Evolutionary conservation across 169 alveolate genomes (phyloP), one percentile per base, ranked within the genome.

Genomic region (Theileria orientalis): DNA sequence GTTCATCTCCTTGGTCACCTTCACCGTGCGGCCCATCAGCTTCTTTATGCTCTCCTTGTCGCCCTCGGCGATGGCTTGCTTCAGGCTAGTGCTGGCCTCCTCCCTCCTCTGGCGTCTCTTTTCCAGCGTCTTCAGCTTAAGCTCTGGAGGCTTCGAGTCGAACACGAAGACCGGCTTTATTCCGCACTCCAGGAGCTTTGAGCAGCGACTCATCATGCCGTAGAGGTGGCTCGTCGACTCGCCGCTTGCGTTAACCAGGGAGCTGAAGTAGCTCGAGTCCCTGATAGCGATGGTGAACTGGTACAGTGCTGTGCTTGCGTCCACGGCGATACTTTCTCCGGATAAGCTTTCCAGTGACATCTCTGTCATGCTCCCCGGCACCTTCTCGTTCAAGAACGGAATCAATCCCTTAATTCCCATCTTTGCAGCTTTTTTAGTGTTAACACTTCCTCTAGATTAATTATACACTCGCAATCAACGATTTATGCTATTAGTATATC

Each of bases 71-170:
- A 62, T 75, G 41, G 96, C 97, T 74, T 67, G 77, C 76, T 92
- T 94, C 32, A 94, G 83, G 27, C 80, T 77, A 29, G 84, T 94
- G 69, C 84, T 94, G 3, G 98, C 99, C 68, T 94, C 92, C 73
- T 93, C 95, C 33, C 97, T 93, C 61, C 87, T 79, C 74, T 91
- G 94, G 67, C 91, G 69, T 59, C 98, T 86, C 74, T 90, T 92
- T 33, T 77, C 91, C 37, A 95, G 90, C 75, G 95, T 94, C 47
- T 92, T 90, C 23, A 76, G 79, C 79, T 96, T 97, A 61, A 93
- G 76, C 61, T 92, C 97, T 11, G 99, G 99, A 14, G 99, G 99
- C 37, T 91, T 94, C n/a, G 99, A 99, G 83, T 98, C 99, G 84
- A 98, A 97, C 19, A 98, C 99, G 94, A 97, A 98, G 19, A 95